phyloP scores from a whole-genome alignment of 2,329 filamentous ascomycete genomes.

The Cercospora citrullina region DNA sequence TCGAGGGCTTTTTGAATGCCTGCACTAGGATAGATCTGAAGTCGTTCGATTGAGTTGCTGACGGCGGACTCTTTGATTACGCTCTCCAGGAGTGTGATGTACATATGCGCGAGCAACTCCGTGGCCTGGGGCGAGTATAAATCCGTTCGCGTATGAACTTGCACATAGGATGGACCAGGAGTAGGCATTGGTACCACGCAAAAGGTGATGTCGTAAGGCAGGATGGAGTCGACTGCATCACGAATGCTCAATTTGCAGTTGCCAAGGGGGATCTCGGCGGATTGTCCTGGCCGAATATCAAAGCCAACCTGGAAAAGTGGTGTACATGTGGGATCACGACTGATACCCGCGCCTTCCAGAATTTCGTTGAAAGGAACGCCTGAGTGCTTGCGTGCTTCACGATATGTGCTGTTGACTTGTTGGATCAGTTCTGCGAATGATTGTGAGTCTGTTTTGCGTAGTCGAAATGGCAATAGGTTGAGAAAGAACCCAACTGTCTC shows the following conservation, averaged over 20 bases:
- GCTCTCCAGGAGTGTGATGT: conserved; percentile 18
- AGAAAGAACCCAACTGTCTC: conserved; percentile 43
- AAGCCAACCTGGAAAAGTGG: conserved; percentile 43
- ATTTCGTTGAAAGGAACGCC: conserved; percentile 39
- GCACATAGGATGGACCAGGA: conserved; percentile 20
- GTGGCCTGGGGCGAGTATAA: conserved; percentile 25
- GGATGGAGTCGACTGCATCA: conserved; percentile 12
- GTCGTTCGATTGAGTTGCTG: conserved; percentile 1
- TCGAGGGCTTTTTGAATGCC: conserved; percentile 18
- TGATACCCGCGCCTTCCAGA: conserved; percentile 34
- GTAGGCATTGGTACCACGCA: conserved; percentile 20
- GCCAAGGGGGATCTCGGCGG: conserved; percentile 17
- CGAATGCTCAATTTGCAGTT: conserved; percentile 18
- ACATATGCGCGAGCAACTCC: conserved; percentile 20
- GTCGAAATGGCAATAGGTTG: conserved; percentile 44
- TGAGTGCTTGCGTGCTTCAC: conserved; percentile 33
- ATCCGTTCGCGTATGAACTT: conserved; percentile 18
- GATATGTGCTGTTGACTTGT: conserved; percentile 16
- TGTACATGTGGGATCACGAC: conserved; percentile 30
- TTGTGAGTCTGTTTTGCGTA: conserved; percentile 14
- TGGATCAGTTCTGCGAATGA: conserved; percentile 17
- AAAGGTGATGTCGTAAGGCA: conserved; percentile 23
- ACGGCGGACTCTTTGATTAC: conserved; percentile 3
- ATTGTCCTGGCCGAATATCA: conserved; percentile 30
- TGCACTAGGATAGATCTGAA: conserved; percentile 16